Percentiles rank a stretch among this genome's conserved stretches.
phyloP scores from a whole-genome alignment of 2,329 filamentous ascomycete genomes.

The Aspergillus fumigatus region DNA sequence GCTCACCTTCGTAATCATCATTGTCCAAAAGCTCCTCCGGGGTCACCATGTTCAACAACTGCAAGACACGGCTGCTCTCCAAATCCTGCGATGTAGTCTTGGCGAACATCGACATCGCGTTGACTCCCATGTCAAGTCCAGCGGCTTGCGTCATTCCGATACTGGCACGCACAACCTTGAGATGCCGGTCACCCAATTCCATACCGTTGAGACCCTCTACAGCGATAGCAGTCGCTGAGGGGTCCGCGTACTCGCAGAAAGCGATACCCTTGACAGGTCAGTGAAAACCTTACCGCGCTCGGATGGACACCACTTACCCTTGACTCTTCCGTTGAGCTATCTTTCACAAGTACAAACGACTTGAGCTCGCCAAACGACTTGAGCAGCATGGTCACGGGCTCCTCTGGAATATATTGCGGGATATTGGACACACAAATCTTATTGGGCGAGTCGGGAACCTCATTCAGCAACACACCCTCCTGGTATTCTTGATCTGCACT shows the following conservation, averaged over 20 bases:
- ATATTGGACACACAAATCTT: slow-evolving; percentile 94
- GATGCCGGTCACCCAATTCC: slow-evolving; percentile 79
- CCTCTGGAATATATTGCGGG: slow-evolving; percentile 79
- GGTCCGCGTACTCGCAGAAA: slow-evolving; percentile 90
- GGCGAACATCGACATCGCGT: slow-evolving; percentile 95
- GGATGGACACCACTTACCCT: slow-evolving; percentile 56
- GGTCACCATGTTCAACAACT: slow-evolving; percentile 98
- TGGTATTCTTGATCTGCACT: slow-evolving; percentile 69
- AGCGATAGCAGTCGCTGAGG: slow-evolving; percentile 70
- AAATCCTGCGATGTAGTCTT: slow-evolving; percentile 76
- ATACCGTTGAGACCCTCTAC: slow-evolving; percentile 90
- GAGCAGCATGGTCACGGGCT: slow-evolving; percentile 85
- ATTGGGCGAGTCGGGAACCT: slow-evolving; percentile 87
- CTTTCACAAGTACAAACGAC: slow-evolving; percentile 85
- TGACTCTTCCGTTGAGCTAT: slow-evolving; percentile 78
- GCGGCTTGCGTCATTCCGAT: slow-evolving; percentile 90
- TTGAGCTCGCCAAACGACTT: slow-evolving; percentile 90
- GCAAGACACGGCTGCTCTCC: slow-evolving; percentile 78
- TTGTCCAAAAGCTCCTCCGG: slow-evolving; percentile 88
- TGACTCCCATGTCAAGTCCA: slow-evolving; percentile 91
- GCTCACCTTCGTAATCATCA: slow-evolving; percentile 88
- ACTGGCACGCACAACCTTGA: slow-evolving; percentile 84
- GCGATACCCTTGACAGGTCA: slow-evolving; percentile 68
- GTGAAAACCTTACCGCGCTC: slow-evolving; percentile 22
- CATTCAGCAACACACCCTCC: slow-evolving; percentile 69